Percentiles rank a stretch among this genome's conserved stretches.
phyloP scores from a whole-genome alignment of 1,139 yeast species.

The Debaryomyces robertsiae region DNA sequence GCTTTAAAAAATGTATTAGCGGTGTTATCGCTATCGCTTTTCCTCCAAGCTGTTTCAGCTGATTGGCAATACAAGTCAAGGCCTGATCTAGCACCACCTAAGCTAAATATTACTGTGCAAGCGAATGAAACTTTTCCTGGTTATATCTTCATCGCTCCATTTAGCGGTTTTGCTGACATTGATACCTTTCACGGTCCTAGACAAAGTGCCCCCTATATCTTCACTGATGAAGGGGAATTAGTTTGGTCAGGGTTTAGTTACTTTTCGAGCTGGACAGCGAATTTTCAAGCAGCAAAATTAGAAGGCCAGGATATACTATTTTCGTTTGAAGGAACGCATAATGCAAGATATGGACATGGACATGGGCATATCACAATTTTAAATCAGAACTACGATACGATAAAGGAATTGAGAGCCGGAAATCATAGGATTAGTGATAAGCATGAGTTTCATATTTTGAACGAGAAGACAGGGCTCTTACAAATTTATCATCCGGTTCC shows the following conservation, averaged over 20 bases:
- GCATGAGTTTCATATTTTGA: slow-evolving; percentile 35
- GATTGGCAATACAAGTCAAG: slow-evolving; percentile 35
- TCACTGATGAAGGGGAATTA: slow-evolving; percentile 32
- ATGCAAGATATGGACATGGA: slow-evolving; percentile 37
- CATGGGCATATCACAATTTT: slow-evolving; percentile 38
- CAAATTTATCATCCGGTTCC: slow-evolving; percentile 35
- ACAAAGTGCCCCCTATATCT: slow-evolving; percentile 35
- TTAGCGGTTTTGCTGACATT: slow-evolving; percentile 25
- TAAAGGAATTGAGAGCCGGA: slow-evolving; percentile 33
- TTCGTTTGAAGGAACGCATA: slow-evolving; percentile 37
- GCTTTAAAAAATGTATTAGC: no score
- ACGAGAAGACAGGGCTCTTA: slow-evolving; percentile 30
- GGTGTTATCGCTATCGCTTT: not conserved
- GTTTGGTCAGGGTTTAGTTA: slow-evolving; percentile 38
- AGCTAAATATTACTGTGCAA: slow-evolving; percentile 29
- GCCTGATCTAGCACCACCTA: slow-evolving; percentile 38
- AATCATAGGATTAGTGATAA: slow-evolving; percentile 33
- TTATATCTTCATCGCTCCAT: slow-evolving; percentile 36
- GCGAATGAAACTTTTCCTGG: slow-evolving; percentile 26
- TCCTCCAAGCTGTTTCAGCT: slow-evolving; percentile 20
- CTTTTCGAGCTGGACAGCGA: slow-evolving; percentile 34
- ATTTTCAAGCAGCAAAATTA: slow-evolving; percentile 32
- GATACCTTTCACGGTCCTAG: slow-evolving; percentile 26
- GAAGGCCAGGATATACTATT: slow-evolving; percentile 29
- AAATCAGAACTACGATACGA: slow-evolving; percentile 28